Evolutionary conservation across 805 yeast species (phyloP), one percentile per base, ranked within the genome.

Genomic region (Dipodascus geniculatus): DNA sequence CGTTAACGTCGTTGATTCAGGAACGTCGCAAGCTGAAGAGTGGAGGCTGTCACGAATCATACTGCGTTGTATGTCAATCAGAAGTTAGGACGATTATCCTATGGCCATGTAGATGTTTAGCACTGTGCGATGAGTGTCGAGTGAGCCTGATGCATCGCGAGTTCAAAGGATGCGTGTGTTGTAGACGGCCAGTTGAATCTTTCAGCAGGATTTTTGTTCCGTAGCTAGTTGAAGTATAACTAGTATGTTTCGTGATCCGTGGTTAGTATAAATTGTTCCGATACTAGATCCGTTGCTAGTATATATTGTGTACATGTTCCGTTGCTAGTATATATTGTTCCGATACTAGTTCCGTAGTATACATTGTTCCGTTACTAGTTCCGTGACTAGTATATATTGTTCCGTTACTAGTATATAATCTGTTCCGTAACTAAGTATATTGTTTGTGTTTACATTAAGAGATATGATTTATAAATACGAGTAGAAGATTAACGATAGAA

Each of bases 51-150:
- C 65, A 28, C 3, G 65, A 66, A 23, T 60, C 68, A 2, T 65
- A 14, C n/a, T 89, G 97, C 68, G 95, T 87, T 3, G 83, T 90
- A 1, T 90, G 97, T 65, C 91, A 85, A 60, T 74, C 76, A 3
- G 80, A 83, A 55, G 77, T 81, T 3, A 74, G 96, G 58, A 85
- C 83, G 54, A 78, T 90, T 47, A 81, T 90, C 6, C 71, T 91
- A 2, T 90, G 97, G 97, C 97, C 97, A 0, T 90, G 97, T 65
- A 79, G 81, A 60, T 90, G 97, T 66, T 79, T 90, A 54, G 89
- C 96, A 0, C 73, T 90, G 3, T 90, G 97, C 67, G 96, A 89
- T 58, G 76, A 78, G 23, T 90, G 97, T 63, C 75, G 97, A 17
- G 71, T 82, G 9, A 78, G 85, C 17, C 72, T 90, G 52, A 87